A percentile compares a stretch with the other conserved stretches of the same genome.
phyloP scores from a whole-genome alignment of 2,329 filamentous ascomycete genomes.

The Pezicula carpinea region DNA sequence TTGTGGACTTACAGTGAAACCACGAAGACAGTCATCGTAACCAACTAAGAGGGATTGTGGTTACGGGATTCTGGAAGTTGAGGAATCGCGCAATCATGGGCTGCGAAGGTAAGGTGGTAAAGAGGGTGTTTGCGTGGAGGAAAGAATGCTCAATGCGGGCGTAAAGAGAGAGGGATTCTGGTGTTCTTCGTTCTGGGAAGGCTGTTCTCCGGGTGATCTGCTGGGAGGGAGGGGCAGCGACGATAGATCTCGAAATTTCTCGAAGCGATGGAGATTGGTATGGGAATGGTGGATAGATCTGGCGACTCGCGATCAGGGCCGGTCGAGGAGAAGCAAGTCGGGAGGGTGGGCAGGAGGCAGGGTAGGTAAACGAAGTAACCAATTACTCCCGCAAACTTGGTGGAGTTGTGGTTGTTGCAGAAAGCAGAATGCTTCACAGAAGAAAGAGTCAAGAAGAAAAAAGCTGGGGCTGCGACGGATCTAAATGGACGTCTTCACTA shows the following conservation, averaged over 20 bases:
- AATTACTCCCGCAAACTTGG: too few species aligned
- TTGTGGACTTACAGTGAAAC: conserved; percentile 49
- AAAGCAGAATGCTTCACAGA: too few species aligned
- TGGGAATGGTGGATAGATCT: background rate
- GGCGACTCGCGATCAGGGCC: too few species aligned
- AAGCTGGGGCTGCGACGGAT: too few species aligned
- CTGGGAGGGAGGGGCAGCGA: background rate
- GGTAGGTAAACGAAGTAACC: too few species aligned
- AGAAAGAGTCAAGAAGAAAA: too few species aligned
- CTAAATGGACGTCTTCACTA: too few species aligned
- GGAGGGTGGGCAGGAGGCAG: too few species aligned
- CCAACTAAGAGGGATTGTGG: conserved; percentile 8
- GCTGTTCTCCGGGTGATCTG: background rate
- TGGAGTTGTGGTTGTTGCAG: background rate
- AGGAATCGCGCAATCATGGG: conserved; percentile 22
- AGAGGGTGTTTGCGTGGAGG: background rate
- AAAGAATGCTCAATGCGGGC: background rate
- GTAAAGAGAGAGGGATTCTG: background rate
- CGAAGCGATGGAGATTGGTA: background rate
- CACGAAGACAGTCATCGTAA: conserved; percentile 53
- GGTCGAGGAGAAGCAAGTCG: too few species aligned
- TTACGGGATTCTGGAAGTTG: background rate
- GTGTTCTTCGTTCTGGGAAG: background rate
- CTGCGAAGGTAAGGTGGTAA: conserved; percentile 4
- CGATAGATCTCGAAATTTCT: background rate